Evolutionary conservation across 805 yeast genomes (phyloP).

Genomic region (Yarrowia yakushimensis): DNA sequence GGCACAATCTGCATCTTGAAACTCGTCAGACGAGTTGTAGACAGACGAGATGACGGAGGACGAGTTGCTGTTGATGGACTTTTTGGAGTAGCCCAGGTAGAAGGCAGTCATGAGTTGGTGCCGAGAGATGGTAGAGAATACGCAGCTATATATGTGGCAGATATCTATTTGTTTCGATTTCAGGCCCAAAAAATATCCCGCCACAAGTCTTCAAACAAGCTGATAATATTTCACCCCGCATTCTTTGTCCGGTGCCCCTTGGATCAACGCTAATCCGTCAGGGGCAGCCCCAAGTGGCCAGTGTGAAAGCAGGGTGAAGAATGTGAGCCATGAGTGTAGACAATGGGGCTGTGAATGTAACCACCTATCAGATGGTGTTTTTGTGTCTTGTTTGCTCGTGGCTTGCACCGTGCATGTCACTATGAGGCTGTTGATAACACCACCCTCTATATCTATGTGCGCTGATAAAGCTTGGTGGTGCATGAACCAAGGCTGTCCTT

Average conservation of each 20-base stretch:
- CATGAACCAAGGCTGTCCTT: background rate
- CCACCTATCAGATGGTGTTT: too few species aligned
- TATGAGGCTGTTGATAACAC: too few species aligned
- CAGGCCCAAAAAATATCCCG: conserved; percentile 1
- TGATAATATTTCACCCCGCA: conserved; percentile 8
- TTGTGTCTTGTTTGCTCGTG: too few species aligned
- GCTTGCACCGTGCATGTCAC: too few species aligned
- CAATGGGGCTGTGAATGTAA: background rate
- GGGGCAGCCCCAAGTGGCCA: background rate
- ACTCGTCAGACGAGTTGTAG: conserved; percentile 20
- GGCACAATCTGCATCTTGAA: conserved; percentile 12
- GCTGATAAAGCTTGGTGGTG: background rate
- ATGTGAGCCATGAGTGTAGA: background rate
- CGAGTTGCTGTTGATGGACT: background rate
- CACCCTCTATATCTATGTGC: background rate
- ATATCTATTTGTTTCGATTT: background rate
- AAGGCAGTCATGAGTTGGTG: background rate
- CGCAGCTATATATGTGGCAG: background rate
- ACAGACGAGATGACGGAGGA: conserved; percentile 1
- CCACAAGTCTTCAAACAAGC: background rate
- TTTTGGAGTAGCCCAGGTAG: conserved; percentile 16
- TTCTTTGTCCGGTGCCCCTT: conserved; percentile 22
- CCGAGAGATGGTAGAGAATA: too few species aligned
- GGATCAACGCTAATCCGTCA: background rate
- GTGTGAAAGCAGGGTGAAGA: background rate